Conservation (phyloP, 2,329 filamentous ascomycete species). For the Fusarium veterinarium region DNA sequence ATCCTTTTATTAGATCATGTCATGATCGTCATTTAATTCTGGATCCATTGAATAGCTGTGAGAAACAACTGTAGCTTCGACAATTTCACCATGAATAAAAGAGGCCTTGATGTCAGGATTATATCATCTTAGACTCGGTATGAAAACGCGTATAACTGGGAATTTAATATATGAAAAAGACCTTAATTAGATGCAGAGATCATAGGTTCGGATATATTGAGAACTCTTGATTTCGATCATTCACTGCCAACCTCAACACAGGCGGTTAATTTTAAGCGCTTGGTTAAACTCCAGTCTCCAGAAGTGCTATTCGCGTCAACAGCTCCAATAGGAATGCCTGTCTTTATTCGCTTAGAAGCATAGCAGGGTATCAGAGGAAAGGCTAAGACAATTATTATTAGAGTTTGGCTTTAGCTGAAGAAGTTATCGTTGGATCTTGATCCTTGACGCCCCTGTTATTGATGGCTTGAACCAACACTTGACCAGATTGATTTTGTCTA, state of each 20-base stretch:
- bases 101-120: not conserved
- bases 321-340: not conserved
- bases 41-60: too few species aligned
- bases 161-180: too few species aligned
- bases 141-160: too few species aligned
- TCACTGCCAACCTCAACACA: fast-evolving
- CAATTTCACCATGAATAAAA: not conserved
- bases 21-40: not conserved
- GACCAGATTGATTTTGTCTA: fast-evolving
- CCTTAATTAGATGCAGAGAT: fast-evolving
- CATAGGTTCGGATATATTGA: not conserved
- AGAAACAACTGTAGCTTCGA: not conserved
- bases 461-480: not conserved
- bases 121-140: too few species aligned
- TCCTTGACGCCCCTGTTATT: not conserved
- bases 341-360: not conserved
- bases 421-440: not conserved
- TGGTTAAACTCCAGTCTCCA: not conserved
- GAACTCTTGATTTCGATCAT: too few species aligned
- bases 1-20: not conserved
- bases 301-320: not conserved
- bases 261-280: not conserved
- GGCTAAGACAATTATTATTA: not conserved
- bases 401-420: not conserved
- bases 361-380: not conserved